These are phyloP conservation scores for Cystofilobasidium ferigula DNA, from an alignment of 768 basidiomycete genomes.

Conservation along the genomic window DNA sequence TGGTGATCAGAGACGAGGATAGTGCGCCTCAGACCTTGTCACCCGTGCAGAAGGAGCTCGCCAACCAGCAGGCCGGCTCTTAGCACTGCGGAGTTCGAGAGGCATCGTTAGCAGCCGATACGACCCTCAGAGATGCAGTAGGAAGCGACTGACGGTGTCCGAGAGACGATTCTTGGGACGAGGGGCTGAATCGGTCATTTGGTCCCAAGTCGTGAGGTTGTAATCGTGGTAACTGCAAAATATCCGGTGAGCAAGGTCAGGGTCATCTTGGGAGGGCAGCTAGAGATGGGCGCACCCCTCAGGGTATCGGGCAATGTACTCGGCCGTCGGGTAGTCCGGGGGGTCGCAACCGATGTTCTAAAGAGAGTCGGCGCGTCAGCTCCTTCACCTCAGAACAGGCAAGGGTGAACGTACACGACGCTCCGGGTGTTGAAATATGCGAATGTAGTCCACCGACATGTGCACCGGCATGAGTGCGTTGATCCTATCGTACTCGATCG, in stretches of 20 bases:
- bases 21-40: too few relatives aligned
- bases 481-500: conserved; percentile 45
- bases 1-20: too few relatives aligned
- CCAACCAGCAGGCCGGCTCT: too few relatives aligned
- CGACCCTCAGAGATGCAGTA: too few relatives aligned
- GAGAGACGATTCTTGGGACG: conserved; percentile 1
- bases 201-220: conserved; percentile 21
- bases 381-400: neutral
- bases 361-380: neutral
- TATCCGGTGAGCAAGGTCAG: too few relatives aligned
- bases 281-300: neutral
- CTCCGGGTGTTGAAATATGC: neutral
- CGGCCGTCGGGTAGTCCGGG: conserved; percentile 11
- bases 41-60: too few relatives aligned
- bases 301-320: conserved; percentile 14
- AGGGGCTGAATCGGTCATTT: conserved; percentile 7
- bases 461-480: conserved; percentile 3
- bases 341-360: conserved; percentile 18
- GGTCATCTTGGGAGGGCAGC: too few relatives aligned
- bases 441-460: conserved; percentile 16
- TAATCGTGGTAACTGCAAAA: neutral
- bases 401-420: neutral
- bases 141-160: neutral
- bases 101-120: too few relatives aligned
- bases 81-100: neutral